Conservation (phyloP, 192 early-diverging fungal species). For the Coemansia erecta region DNA sequence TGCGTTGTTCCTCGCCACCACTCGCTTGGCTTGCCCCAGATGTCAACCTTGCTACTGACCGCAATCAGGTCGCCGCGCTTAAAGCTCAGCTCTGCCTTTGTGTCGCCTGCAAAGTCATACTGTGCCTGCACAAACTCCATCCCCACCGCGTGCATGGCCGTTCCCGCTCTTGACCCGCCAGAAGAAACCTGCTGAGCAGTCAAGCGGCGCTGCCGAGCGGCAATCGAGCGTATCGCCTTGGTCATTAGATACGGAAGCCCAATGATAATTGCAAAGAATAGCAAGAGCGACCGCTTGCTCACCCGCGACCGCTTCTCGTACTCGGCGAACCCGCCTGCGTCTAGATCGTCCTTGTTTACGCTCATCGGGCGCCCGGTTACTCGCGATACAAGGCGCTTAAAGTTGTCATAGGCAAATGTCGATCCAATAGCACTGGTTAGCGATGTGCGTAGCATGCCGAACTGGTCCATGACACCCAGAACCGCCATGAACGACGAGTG, state of each 20-base stretch:
- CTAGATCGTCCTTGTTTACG: conserved; percentile 72
- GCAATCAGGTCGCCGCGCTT: conserved; percentile 87
- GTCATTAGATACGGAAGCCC: conserved; percentile 93
- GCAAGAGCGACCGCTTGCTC: conserved; percentile 68
- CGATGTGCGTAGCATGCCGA: conserved; percentile 84
- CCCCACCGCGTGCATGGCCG: conserved; percentile 48
- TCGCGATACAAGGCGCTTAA: conserved; percentile 65
- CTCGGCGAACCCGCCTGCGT: conserved; percentile 68
- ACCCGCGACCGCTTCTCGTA: conserved; percentile 67
- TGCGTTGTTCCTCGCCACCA: conserved; percentile 94
- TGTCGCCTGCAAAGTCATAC: conserved; percentile 78
- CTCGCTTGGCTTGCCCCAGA: conserved; percentile 67
- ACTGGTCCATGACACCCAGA: conserved; percentile 97
- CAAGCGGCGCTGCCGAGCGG: conserved; percentile 46
- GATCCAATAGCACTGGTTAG: conserved; percentile 82
- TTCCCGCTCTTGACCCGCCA: conserved; percentile 11
- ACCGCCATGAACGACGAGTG: conserved; percentile 92
- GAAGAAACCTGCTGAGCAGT: conserved; percentile 37
- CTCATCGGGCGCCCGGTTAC: conserved; percentile 64
- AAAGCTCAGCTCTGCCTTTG: conserved; percentile 79
- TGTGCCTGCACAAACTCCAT: conserved; percentile 88
- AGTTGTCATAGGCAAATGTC: conserved; percentile 70
- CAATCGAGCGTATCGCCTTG: conserved; percentile 77
- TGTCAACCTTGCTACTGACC: conserved; percentile 79
- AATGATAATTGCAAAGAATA: conserved; percentile 84